phyloP scores from a whole-genome alignment of 257 asterid genomes.

The Thymus mandschuricus region DNA sequence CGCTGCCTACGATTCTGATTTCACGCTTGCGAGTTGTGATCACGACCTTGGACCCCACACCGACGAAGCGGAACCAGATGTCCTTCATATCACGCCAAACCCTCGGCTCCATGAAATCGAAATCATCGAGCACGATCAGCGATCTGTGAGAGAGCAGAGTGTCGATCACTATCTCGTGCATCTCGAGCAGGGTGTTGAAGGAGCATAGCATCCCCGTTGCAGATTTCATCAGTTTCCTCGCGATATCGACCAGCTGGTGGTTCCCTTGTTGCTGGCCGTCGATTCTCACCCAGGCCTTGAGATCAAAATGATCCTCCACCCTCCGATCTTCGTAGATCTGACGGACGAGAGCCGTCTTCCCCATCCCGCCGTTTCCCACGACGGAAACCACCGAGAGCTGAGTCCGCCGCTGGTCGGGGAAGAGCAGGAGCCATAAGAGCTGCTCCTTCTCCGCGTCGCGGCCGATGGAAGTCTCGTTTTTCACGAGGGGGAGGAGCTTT shows the following conservation, averaged over 20 bases:
- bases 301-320: constrained; percentile 22
- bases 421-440: background rate
- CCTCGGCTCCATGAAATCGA: background rate
- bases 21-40: background rate
- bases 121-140: constrained; percentile 20
- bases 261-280: background rate
- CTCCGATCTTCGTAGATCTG: background rate
- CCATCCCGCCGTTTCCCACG: constrained; percentile 2
- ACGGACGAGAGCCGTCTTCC: constrained; percentile 20
- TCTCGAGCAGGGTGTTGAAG: background rate
- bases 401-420: background rate
- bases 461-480: background rate
- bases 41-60: constrained; percentile 19
- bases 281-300: constrained; percentile 19
- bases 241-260: background rate
- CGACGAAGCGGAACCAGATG: constrained; percentile 8
- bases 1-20: background rate
- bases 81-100: background rate
- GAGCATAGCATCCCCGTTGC: constrained; percentile 25
- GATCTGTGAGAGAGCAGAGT: constrained; percentile 9
- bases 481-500: background rate
- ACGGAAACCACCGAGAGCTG: constrained; percentile 6
- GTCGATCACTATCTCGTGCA: constrained; percentile 15
- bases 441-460: background rate
- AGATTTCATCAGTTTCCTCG: background rate